A percentile compares a stretch with the other conserved stretches of the same genome.
Evolutionary conservation across 2,329 filamentous ascomycete species (phyloP).

Genomic region (Pseudogymnoascus sp.): DNA sequence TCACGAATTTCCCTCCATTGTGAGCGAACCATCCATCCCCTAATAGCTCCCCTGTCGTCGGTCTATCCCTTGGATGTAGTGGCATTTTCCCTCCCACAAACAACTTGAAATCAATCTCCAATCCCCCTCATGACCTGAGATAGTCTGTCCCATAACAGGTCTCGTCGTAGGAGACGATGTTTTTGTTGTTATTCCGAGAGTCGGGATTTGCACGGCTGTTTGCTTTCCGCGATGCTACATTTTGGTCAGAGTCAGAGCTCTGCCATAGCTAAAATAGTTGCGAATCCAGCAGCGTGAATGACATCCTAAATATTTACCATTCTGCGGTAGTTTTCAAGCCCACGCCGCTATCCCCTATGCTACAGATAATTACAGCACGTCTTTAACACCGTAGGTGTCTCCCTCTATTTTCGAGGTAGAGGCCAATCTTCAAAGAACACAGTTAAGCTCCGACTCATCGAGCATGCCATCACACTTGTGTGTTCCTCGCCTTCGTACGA

Average conservation of each 20-base stretch:
- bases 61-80: not conserved
- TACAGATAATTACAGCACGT: not conserved
- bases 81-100: not conserved
- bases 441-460: not conserved
- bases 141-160: not conserved
- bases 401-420: not conserved
- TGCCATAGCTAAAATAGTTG: no score
- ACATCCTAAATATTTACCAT: no score
- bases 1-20: no score
- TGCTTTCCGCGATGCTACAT: no score
- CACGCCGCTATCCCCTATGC: not conserved
- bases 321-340: not conserved
- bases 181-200: no score
- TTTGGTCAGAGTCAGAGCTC: no score
- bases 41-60: not conserved
- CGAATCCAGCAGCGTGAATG: no score
- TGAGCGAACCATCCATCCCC: not conserved
- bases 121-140: not conserved
- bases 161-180: no score
- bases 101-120: not conserved
- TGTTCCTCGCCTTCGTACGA: not conserved
- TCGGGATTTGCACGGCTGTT: no score
- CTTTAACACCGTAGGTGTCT: not conserved
- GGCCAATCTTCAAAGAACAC: slow-evolving; percentile 1
- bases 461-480: slow-evolving; percentile 1